Evolutionary conservation across 192 early-diverging fungal genomes (phyloP).

Genomic region (Coemansia sp.): DNA sequence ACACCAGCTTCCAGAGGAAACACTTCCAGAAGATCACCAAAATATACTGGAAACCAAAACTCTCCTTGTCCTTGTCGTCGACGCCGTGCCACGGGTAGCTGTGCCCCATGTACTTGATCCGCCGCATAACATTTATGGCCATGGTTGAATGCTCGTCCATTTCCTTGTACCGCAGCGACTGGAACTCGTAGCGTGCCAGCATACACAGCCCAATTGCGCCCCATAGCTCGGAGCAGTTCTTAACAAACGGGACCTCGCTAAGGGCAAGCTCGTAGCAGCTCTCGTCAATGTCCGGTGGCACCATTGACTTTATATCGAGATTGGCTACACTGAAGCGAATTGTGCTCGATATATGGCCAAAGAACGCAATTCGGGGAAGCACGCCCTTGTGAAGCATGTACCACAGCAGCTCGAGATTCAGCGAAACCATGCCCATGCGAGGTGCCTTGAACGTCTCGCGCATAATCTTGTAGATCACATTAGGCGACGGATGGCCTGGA

Average conservation of each 20-base stretch:
- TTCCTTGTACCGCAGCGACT: slow-evolving; percentile 44
- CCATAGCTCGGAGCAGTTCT: slow-evolving; percentile 30
- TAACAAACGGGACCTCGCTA: slow-evolving; percentile 24
- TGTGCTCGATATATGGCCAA: slow-evolving; percentile 45
- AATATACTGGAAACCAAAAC: slow-evolving; percentile 48
- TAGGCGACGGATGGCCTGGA: slow-evolving; percentile 28
- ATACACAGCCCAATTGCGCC: slow-evolving; percentile 46
- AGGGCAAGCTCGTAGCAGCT: slow-evolving; percentile 44
- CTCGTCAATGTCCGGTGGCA: slow-evolving; percentile 43
- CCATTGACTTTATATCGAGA: slow-evolving; percentile 30
- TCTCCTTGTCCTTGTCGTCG: slow-evolving; percentile 24
- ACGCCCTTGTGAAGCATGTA: slow-evolving; percentile 46
- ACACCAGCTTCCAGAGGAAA: slow-evolving; percentile 43
- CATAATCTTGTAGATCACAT: slow-evolving; percentile 39
- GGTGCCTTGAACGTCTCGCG: slow-evolving; percentile 50
- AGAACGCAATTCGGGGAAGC: slow-evolving; percentile 45
- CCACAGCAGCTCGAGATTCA: slow-evolving; percentile 47
- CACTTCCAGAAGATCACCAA: slow-evolving; percentile 49
- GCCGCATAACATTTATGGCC: slow-evolving; percentile 37
- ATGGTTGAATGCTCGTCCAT: slow-evolving; percentile 38
- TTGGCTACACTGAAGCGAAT: slow-evolving; percentile 33
- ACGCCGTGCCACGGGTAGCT: slow-evolving; percentile 36
- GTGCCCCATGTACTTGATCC: slow-evolving; percentile 24
- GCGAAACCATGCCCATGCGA: slow-evolving; percentile 50
- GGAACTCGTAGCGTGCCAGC: slow-evolving; percentile 48